Evolutionary conservation across 2,329 filamentous ascomycete genomes (phyloP).

Genomic region (Fusarium zealandicum): DNA sequence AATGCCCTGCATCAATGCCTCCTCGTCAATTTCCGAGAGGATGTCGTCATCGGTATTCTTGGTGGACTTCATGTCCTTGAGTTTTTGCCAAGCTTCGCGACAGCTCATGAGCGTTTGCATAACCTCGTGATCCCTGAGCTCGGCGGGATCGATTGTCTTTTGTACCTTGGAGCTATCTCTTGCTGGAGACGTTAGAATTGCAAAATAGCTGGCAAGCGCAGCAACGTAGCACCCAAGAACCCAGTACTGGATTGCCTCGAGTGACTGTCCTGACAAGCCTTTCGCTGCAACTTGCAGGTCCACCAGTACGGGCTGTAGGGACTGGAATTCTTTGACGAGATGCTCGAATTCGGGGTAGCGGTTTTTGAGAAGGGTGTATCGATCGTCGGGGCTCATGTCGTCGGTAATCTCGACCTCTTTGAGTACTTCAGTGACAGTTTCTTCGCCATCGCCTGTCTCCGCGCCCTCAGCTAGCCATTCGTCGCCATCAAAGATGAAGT

Average conservation of each 20-base stretch:
- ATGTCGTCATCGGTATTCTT: conserved; percentile 48
- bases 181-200: conserved; percentile 83
- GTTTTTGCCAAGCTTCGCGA: conserved; percentile 79
- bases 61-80: conserved; percentile 68
- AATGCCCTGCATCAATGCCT: conserved; percentile 38
- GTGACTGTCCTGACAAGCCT: conserved; percentile 57
- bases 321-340: conserved; percentile 79
- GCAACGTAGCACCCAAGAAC: conserved; percentile 87
- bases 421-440: conserved; percentile 84
- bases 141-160: conserved; percentile 74
- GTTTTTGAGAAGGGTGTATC: conserved; percentile 75
- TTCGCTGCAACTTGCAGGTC: conserved; percentile 66
- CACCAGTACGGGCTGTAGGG: conserved; percentile 71
- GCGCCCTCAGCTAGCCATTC: conserved; percentile 76
- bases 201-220: conserved; percentile 91
- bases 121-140: conserved; percentile 87
- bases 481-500: conserved; percentile 90
- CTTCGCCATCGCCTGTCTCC: conserved; percentile 58
- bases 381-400: conserved; percentile 78
- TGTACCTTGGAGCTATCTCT: conserved; percentile 61
- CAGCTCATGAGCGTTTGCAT: conserved; percentile 86
- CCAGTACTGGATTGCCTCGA: conserved; percentile 77
- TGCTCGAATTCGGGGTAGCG: conserved; percentile 93
- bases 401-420: conserved; percentile 83
- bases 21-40: conserved; percentile 31